Evolutionary conservation across 371 early-diverging fungal genomes (phyloP), one percentile per base, ranked within the genome.

Genomic region (Mortierella sp.): DNA sequence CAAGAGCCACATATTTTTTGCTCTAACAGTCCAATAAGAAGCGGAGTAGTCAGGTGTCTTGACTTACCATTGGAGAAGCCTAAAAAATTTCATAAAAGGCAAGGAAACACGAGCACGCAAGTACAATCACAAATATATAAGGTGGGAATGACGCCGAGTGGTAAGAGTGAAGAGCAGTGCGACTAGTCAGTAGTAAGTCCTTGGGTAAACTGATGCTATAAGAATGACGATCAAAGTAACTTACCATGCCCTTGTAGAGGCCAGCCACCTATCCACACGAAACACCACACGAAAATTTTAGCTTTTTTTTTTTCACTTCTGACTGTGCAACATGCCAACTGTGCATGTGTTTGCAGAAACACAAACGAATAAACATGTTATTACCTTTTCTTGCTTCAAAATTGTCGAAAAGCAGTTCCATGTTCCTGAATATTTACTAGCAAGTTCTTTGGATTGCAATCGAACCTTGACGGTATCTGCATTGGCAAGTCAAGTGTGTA

Each of bases 231-330:
- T 28, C 28, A 28, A 28, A 48, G 16, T 32, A 21, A 16, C 84
- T 79, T 86, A 89, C 90, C 91, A 91, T 90, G 76, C 91, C 91
- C 85, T 90, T 91, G 70, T 89, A 91, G 11, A 91, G 78, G 4
- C 91, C 91, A 19, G 81, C 73, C 60, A 91, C 77, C 91, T 91
- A 76, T 9, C 13, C 10, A 55, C 1, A 9, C 22, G 22, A 55
- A 28, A 61, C 28, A 33, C 43, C 48, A 40, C 50, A 55, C 32
- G 22, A 13, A 28, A 28, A 55, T 55, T 55, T 50, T 7, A 50
- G 8, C 2, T 16, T 16, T 7, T n/a, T 19, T 6, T 6, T 50
- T n/a, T 50, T n/a, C 7, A 55, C 55, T 55, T 15, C 55, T 55
- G 60, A 59, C 36, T 38, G 60, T 40, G 24, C 11, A 50, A 60